Percentiles rank a stretch among this genome's conserved stretches.
phyloP scores from a whole-genome alignment of 192 early-diverging fungal species.

The Entophlyctis luteolus region DNA sequence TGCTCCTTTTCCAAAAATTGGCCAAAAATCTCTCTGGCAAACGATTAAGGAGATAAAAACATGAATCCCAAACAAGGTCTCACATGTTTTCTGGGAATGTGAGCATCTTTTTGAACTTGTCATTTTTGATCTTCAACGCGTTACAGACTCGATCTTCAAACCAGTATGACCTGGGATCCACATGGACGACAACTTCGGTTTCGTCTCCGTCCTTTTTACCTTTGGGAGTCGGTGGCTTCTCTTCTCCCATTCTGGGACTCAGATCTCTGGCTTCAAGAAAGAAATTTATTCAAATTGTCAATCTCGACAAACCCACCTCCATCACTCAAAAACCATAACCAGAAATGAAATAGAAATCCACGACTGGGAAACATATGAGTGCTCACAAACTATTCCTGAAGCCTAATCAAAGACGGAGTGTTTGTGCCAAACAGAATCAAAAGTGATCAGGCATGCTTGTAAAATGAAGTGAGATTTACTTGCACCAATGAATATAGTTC shows the following conservation, averaged over 20 bases:
- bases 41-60: background rate
- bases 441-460: too few species aligned
- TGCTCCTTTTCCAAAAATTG: constrained; percentile 55
- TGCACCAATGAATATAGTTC: too few species aligned
- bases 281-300: too few species aligned
- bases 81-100: constrained; percentile 49
- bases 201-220: constrained; percentile 52
- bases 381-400: too few species aligned
- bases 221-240: constrained; percentile 29
- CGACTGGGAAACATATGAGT: too few species aligned
- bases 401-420: too few species aligned
- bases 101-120: constrained; percentile 62
- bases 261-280: too few species aligned
- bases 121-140: constrained; percentile 56
- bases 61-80: background rate
- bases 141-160: constrained; percentile 54
- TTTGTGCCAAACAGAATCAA: too few species aligned
- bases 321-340: too few species aligned
- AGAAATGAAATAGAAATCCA: too few species aligned
- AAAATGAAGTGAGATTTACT: too few species aligned
- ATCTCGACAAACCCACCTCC: too few species aligned
- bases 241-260: constrained; percentile 23
- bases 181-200: constrained; percentile 36
- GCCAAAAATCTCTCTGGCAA: constrained; percentile 48
- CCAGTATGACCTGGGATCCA: constrained; percentile 55